Conservation (phyloP, 2,329 filamentous ascomycete species). For the Trichoderma polysporum region DNA sequence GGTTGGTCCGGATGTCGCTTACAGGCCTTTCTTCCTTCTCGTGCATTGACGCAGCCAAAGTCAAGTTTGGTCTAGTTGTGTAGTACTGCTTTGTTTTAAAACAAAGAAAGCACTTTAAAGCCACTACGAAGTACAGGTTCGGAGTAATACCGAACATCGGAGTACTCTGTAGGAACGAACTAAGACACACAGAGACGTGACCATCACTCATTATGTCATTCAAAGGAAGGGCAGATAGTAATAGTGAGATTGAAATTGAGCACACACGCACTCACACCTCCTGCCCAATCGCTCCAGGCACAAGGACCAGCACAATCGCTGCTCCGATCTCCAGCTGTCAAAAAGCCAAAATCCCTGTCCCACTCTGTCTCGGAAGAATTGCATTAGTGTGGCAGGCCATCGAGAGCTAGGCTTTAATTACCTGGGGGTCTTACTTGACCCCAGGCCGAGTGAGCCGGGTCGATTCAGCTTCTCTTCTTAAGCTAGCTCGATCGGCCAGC, state of each 20-base stretch:
- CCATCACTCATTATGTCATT: neutral
- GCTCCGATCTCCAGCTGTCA: neutral
- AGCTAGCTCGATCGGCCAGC: neutral
- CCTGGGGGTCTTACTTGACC: neutral
- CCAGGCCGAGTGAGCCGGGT: neutral
- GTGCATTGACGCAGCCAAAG: neutral
- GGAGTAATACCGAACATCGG: too few species aligned
- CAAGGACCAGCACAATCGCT: neutral
- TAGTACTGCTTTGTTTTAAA: neutral
- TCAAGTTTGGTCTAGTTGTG: neutral
- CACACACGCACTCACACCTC: neutral
- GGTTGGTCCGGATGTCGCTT: neutral
- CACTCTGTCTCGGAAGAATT: neutral
- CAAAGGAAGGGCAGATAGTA: neutral
- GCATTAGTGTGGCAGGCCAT: neutral
- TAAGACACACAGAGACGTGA: neutral
- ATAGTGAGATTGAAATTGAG: neutral
- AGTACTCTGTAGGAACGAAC: too few species aligned
- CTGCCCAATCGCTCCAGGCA: neutral
- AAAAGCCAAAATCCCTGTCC: neutral
- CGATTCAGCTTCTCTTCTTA: slow-evolving; percentile 6
- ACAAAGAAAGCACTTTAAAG: neutral
- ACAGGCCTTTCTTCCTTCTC: neutral
- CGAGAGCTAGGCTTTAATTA: neutral
- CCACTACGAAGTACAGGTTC: too few species aligned